Base-by-base conservation (phyloP, 805 yeast species). In the Starmerella khaoyaiensis region DNA sequence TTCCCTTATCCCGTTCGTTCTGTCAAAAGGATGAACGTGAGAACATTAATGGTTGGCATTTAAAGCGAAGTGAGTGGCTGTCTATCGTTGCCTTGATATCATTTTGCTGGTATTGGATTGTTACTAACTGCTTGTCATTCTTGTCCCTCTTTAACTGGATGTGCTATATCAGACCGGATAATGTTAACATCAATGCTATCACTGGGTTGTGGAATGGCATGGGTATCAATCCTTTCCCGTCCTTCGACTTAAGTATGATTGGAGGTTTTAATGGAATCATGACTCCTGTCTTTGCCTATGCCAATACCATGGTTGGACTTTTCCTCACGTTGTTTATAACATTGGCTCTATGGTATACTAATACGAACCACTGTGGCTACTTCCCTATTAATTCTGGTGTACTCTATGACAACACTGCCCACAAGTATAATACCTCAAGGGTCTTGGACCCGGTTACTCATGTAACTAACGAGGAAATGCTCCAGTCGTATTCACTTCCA, bases 91-190 rank as follows among this genome's bases (percentile, higher is more conserved):
- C 70, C 35, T 33, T 47, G 14, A 54, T 57, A n/a, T 52, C 65
- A 18, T 74, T 74, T 47, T 43, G 65, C 5, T 76, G 75, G 68
- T 72, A 71, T 50, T 76, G 78, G 74, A 57, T 78, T 46, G 82
- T 84, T 3, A 78, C 74, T 38, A 75, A 63, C 50, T 60, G 78
- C 19, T 74, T 74, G 58, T 59, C 62, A 12, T 81, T 73, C 2
- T 62, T 78, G 39, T 64, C 74, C 0, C 68, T 69, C 48, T 77
- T 79, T 55, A 69, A 64, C 46, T 74, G 79, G 79, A 62, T 69
- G 46, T 62, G 69, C 3, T 73, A 78, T 77, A 38, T 41, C 71
- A 74, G 37, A 30, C 70, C 35, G 15, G 53, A 74, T 44, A 74
- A 74, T 50, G 68, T 72, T 41, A 62, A 68, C 28, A 67, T 70